Conservation (phyloP, 2,329 filamentous ascomycete species). For the Balansia obtecta region DNA sequence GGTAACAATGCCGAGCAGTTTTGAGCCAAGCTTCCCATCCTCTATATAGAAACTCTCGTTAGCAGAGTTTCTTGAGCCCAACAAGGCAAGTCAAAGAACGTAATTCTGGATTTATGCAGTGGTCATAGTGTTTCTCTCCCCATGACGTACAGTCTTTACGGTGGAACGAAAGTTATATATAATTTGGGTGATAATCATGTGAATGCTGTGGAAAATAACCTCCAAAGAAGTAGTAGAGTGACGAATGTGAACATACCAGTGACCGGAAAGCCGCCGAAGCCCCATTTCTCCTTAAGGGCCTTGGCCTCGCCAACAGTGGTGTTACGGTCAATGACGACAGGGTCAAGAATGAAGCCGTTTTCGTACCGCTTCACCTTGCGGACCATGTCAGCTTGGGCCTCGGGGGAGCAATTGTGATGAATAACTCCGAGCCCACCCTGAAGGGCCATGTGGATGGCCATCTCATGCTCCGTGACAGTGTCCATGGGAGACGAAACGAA, state of each 20-base stretch:
- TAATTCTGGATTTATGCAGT: constrained; percentile 10
- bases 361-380: constrained; percentile 98
- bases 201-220: constrained; percentile 17
- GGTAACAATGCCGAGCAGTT: constrained; percentile 93
- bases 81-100: not conserved
- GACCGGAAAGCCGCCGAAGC: constrained; percentile 95
- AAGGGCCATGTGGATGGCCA: constrained; percentile 95
- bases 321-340: constrained; percentile 75
- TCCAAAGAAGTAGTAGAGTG: constrained; percentile 2
- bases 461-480: constrained; percentile 97
- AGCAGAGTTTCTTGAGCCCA: not conserved
- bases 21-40: constrained; percentile 83
- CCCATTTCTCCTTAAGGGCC: constrained; percentile 92
- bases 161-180: constrained; percentile 99
- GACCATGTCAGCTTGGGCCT: constrained; percentile 97
- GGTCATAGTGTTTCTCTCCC: constrained; percentile 44
- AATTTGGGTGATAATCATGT: constrained; percentile 66
- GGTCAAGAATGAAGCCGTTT: constrained; percentile 97
- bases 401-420: constrained; percentile 98
- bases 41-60: constrained; percentile 41
- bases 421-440: constrained; percentile 87
- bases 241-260: constrained; percentile 61
- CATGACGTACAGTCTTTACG: constrained; percentile 79
- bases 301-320: constrained; percentile 88
- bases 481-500: constrained; percentile 99